These are phyloP conservation scores for Cyberlindnera japonica DNA, from an alignment of 805 yeast genomes.

Conservation along the genomic window DNA sequence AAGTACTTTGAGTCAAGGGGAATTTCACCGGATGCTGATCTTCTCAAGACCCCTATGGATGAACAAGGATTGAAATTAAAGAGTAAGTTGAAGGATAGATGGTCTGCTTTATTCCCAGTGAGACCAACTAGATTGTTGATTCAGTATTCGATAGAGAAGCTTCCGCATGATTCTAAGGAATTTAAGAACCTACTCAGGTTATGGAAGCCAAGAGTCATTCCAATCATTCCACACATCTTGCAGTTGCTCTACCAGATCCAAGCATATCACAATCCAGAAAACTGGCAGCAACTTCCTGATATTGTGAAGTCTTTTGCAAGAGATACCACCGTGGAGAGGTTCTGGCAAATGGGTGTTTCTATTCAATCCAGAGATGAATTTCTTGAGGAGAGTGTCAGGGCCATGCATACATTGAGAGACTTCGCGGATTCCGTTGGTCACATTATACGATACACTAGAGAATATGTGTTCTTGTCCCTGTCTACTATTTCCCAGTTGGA, in stretches of 20 bases:
- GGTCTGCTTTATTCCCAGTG: constrained; percentile 94
- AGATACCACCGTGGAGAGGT: constrained; percentile 85
- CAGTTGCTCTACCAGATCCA: constrained; percentile 87
- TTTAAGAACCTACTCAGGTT: constrained; percentile 60
- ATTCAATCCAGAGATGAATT: constrained; percentile 92
- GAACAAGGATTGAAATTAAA: constrained; percentile 78
- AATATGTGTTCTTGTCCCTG: constrained; percentile 86
- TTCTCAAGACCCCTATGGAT: constrained; percentile 81
- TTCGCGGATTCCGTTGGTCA: constrained; percentile 98
- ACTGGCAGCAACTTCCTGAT: constrained; percentile 83
- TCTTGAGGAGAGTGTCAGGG: constrained; percentile 89
- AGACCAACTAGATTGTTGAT: constrained; percentile 93
- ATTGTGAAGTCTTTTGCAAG: constrained; percentile 92
- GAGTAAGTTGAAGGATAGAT: constrained; percentile 76
- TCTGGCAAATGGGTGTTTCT: constrained; percentile 98
- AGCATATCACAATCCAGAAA: constrained; percentile 89
- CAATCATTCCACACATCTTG: constrained; percentile 85
- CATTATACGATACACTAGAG: constrained; percentile 90
- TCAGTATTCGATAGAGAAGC: constrained; percentile 91
- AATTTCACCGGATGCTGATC: constrained; percentile 70
- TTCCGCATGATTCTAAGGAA: constrained; percentile 74
- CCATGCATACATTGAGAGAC: constrained; percentile 89
- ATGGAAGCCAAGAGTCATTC: constrained; percentile 93
- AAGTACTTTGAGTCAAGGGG: constrained; percentile 82
- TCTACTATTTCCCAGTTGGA: constrained; percentile 89